These are phyloP conservation scores for Oligophagozyma castellii DNA, from an alignment of 1,139 yeast genomes.

Conservation along the genomic window DNA sequence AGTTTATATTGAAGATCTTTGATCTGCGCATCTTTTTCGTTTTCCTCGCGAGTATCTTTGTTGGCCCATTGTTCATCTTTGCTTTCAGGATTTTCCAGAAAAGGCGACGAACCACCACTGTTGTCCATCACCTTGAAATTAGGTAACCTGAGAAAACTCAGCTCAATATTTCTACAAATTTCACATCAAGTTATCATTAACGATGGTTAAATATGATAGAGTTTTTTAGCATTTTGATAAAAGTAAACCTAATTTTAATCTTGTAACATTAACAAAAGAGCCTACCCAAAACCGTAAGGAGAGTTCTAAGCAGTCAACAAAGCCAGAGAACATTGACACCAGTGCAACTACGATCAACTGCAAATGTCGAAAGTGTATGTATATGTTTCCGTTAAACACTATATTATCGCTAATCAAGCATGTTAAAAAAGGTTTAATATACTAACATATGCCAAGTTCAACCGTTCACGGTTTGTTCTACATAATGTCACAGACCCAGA, in stretches of 20 bases:
- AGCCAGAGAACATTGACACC: neutral
- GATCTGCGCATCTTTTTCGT: no score
- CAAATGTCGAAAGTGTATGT: constrained; percentile 30
- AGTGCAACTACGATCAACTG: neutral
- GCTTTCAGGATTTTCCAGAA: constrained; percentile 30
- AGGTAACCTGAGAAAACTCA: neutral
- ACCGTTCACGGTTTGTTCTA: neutral
- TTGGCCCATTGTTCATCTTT: no score
- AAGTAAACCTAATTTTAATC: neutral
- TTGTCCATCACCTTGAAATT: no score
- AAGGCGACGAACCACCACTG: constrained; percentile 34
- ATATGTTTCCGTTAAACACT: neutral
- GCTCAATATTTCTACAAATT: no score
- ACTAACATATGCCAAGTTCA: neutral
- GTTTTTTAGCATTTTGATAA: neutral
- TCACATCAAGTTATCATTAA: neutral
- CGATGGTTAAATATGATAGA: neutral
- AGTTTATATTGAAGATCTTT: no score
- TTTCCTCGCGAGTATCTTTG: no score
- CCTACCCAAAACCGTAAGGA: no score
- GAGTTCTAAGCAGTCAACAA: neutral
- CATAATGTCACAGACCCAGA: constrained; percentile 61
- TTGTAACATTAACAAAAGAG: no score
- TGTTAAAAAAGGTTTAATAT: no score
- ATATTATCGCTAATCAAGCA: neutral